Evolutionary conservation across 73 alveolate species (phyloP).

Genomic region (Symbiodinium natans): DNA sequence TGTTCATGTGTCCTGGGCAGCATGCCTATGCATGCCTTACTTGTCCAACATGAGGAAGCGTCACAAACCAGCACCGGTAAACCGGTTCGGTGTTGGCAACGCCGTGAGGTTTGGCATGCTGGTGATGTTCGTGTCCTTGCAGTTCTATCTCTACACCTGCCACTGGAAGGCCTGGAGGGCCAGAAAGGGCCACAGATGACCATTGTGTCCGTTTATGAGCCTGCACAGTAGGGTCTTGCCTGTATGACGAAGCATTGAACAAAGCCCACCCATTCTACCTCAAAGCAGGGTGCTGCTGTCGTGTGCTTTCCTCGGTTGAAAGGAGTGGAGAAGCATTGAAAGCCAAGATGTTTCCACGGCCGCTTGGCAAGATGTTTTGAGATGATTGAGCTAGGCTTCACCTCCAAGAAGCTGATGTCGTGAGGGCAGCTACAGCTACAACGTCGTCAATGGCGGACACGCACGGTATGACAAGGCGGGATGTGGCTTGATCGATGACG

Average conservation of each 20-base stretch:
- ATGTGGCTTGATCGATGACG: no score
- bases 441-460: not conserved
- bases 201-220: no score
- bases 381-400: no score
- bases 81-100: not conserved
- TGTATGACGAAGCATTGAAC: no score
- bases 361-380: not conserved
- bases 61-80: not conserved
- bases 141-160: conserved; percentile 73
- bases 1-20: conserved; percentile 37
- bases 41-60: not conserved
- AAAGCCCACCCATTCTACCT: no score
- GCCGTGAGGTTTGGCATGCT: conserved; percentile 48
- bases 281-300: no score
- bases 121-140: conserved; percentile 53
- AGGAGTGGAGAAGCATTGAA: not conserved
- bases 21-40: no score
- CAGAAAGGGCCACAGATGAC: not conserved
- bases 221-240: no score
- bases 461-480: not conserved
- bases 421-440: not conserved
- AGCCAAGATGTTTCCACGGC: not conserved
- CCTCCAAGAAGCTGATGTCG: no score
- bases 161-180: conserved; percentile 34
- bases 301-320: not conserved